Percentiles rank a stretch among this genome's conserved stretches.
Conservation (phyloP, 192 early-diverging fungal species). For the Chytriomyces confervae region DNA sequence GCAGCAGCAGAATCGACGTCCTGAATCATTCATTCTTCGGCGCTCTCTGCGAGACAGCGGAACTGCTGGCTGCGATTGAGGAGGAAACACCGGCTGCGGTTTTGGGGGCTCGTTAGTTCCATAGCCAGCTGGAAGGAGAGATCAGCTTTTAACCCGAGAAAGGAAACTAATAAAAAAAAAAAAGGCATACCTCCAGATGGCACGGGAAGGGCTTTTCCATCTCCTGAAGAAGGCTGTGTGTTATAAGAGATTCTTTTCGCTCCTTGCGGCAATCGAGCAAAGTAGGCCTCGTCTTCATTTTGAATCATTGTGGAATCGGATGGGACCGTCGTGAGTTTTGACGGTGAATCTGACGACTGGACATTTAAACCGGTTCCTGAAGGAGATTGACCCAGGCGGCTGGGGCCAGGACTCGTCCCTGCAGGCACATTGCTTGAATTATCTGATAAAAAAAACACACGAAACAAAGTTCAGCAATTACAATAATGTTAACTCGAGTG, state of each 20-base stretch:
- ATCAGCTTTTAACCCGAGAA: not conserved
- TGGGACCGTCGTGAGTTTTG: too few species aligned
- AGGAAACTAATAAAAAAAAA: too few species aligned
- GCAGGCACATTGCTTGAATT: too few species aligned
- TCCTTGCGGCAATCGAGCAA: conserved; percentile 8
- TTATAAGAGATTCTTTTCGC: conserved; percentile 21
- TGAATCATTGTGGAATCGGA: too few species aligned
- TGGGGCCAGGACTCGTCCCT: too few species aligned
- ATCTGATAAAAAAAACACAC: too few species aligned
- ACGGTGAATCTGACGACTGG: too few species aligned
- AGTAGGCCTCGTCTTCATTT: conserved; percentile 17
- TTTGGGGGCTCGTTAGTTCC: not conserved
- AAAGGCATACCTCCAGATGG: not conserved
- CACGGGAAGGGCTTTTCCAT: not conserved
- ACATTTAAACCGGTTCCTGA: too few species aligned
- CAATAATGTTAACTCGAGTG: not conserved
- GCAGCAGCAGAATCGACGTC: conserved; percentile 19
- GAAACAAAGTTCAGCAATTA: too few species aligned
- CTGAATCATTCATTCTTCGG: not conserved
- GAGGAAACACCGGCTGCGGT: not conserved
- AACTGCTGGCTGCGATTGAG: not conserved
- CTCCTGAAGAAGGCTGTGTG: not conserved
- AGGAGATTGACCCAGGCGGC: too few species aligned
- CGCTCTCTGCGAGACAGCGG: not conserved
- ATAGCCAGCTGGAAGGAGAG: not conserved